Conservation (phyloP, 192 early-diverging fungal species). For the Coemansia brasiliensis region DNA sequence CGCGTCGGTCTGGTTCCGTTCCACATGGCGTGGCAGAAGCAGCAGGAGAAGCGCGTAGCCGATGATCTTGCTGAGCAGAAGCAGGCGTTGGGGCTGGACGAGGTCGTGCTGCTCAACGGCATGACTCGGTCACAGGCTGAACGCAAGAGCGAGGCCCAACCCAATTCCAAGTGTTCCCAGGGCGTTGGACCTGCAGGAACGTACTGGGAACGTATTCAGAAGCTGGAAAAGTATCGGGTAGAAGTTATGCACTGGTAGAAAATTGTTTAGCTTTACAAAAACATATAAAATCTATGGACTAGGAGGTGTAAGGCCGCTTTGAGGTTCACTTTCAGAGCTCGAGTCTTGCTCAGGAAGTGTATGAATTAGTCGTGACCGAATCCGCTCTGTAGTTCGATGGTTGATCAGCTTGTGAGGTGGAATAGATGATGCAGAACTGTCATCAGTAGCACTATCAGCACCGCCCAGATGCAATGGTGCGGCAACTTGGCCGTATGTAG, state of each 20-base stretch:
- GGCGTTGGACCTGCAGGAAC: slow-evolving; percentile 38
- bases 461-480: slow-evolving; percentile 14
- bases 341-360: slow-evolving; percentile 35
- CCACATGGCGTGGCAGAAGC: slow-evolving; percentile 41
- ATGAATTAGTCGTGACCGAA: slow-evolving; percentile 31
- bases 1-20: slow-evolving; percentile 44
- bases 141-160: slow-evolving; percentile 22
- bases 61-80: slow-evolving; percentile 39
- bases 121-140: slow-evolving; percentile 49
- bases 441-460: slow-evolving; percentile 49
- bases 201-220: slow-evolving; percentile 54
- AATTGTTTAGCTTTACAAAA: not conserved
- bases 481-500: not conserved
- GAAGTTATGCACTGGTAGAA: slow-evolving; percentile 53
- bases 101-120: slow-evolving; percentile 50
- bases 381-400: slow-evolving; percentile 13
- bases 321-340: slow-evolving; percentile 40
- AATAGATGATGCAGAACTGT: slow-evolving; percentile 44
- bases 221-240: slow-evolving; percentile 53
- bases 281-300: slow-evolving; percentile 2
- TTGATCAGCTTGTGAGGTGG: slow-evolving; percentile 14
- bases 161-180: slow-evolving; percentile 45
- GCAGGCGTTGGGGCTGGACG: slow-evolving; percentile 48
- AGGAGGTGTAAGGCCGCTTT: slow-evolving; percentile 6
- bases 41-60: slow-evolving; percentile 38